Evolutionary conservation across 1,284 basidiomycete species (phyloP), one percentile per base, ranked within the genome.

Genomic region (Puccinia polysora): DNA sequence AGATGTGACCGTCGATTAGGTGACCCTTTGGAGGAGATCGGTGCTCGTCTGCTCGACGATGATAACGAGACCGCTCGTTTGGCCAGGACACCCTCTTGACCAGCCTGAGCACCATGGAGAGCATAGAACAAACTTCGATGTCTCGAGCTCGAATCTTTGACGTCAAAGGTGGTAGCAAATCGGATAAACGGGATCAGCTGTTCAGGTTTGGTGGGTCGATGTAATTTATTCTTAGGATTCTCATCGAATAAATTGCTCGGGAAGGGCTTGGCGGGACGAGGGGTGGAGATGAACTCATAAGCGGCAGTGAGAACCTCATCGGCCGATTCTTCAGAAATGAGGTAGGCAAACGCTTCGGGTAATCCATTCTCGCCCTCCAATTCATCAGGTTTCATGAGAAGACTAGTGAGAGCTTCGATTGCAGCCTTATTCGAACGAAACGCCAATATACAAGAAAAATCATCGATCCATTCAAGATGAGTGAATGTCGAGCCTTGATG

Each of bases 381-480:
- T 47, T 70, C 67, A 38, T 70, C 67, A 18, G 67, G 67, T 34
- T 59, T 59, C 4, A 70, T 23, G 25, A 70, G 47, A 8, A 70
- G 32, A 38, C 25, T 23, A 10, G 56, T 52, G 38, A 52, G 60
- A 40, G 56, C 67, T 20, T 70, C 56, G 30, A 70, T 60, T 1
- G 56, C 40, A 15, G 43, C 56, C n/a, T 23, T 14, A 10, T 28
- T 49, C 12, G 45, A 43, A 8, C 32, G 32, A 28, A 60, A 70
- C 40, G 30, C 55, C n/a, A 70, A 50, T 15, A 70, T 56, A 40
- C 67, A 70, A 20, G 53, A 59, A 28, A 70, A 70, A 62, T 70
- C 67, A 38, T 70, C 58, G 12, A 70, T 50, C 67, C 67, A 70
- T 62, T 70, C 67, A 25, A 70, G 45, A 40, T 70, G 67, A 8